Evolutionary conservation across 2,329 filamentous ascomycete species (phyloP), one percentile per base, ranked within the genome.

Genomic region (Spiromastix sp.): DNA sequence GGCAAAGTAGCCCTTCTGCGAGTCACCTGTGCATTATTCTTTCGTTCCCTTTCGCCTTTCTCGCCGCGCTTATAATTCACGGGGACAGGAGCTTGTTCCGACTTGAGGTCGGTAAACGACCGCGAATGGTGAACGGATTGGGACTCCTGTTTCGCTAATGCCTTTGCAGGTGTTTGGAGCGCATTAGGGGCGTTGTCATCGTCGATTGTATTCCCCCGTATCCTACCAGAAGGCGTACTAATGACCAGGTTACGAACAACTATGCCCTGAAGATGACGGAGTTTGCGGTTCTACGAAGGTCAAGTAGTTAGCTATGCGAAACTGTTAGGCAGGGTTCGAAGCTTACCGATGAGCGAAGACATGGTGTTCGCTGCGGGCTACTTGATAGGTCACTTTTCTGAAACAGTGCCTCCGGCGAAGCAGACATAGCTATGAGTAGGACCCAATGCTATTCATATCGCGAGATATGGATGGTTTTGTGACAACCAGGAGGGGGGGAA

Each of bases 161-260:
- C 66, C 63, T 85, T 91, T 24, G 72, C 73, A 0, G 81, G 74
- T 9, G 77, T 78, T 46, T 77, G 77, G 44, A 77, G 60, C 5
- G 71, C 64, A 46, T 79, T 79, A 20, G 85, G 74, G 21, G 81
- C 72, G 20, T 77, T 80, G 48, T 87, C 74, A 48, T 80, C 87
- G 60, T 89, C 83, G 50, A 81, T 79, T 25, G 84, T 81, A 57
- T 70, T 72, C 10, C 67, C 64, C 34, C 68, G 68, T 24, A 55
- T 44, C 40, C 70, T 64, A 12, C 24, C 63, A 64, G 39, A 64
- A 43, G 66, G 67, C 16, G 66, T 7, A 11, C 9, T 67, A 46
- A 94, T 78, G 42, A 77, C 78, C 28, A 95, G 68, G 57, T 95
- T 95, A 39, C 89, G 84, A 34, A 95, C 65, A 37, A 83, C 89